phyloP scores from a whole-genome alignment of 2,329 filamentous ascomycete genomes.

The Penicillium brasilianum region DNA sequence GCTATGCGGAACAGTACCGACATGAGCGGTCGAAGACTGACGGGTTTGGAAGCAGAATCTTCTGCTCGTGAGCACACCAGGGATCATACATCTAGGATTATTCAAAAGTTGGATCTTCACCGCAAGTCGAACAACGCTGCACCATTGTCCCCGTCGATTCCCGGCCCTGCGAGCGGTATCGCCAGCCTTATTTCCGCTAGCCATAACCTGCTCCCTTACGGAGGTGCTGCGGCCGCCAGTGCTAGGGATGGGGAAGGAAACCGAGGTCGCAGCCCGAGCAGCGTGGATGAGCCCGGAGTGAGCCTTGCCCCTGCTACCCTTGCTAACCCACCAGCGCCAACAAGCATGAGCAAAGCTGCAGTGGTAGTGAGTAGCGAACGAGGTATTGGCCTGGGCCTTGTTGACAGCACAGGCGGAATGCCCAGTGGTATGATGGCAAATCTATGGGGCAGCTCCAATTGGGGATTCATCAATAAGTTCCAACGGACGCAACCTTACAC shows the following conservation, averaged over 20 bases:
- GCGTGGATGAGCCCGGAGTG: constrained; percentile 58
- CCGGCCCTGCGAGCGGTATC: constrained; percentile 67
- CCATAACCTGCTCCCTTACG: constrained; percentile 75
- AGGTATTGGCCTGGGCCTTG: constrained; percentile 65
- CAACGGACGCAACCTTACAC: constrained; percentile 57
- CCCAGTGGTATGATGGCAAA: constrained; percentile 90
- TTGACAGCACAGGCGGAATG: constrained; percentile 69
- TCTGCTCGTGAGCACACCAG: constrained; percentile 72
- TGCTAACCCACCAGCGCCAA: constrained; percentile 80
- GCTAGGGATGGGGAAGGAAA: constrained; percentile 41
- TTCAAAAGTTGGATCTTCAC: constrained; percentile 89
- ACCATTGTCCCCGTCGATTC: constrained; percentile 50
- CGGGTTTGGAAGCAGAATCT: constrained; percentile 62
- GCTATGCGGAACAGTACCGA: constrained; percentile 74
- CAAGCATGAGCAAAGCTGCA: constrained; percentile 83
- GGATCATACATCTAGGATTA: constrained; percentile 85
- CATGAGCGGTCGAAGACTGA: constrained; percentile 58
- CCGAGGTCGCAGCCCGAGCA: constrained; percentile 40
- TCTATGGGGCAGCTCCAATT: constrained; percentile 88
- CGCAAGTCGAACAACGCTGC: constrained; percentile 71
- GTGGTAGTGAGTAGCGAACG: constrained; percentile 81
- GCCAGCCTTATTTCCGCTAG: constrained; percentile 85
- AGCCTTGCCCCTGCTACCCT: constrained; percentile 81
- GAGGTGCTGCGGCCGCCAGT: constrained; percentile 52
- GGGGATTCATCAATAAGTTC: constrained; percentile 70